phyloP scores from a whole-genome alignment of 768 basidiomycete species.

The Kwoniella sp. region DNA sequence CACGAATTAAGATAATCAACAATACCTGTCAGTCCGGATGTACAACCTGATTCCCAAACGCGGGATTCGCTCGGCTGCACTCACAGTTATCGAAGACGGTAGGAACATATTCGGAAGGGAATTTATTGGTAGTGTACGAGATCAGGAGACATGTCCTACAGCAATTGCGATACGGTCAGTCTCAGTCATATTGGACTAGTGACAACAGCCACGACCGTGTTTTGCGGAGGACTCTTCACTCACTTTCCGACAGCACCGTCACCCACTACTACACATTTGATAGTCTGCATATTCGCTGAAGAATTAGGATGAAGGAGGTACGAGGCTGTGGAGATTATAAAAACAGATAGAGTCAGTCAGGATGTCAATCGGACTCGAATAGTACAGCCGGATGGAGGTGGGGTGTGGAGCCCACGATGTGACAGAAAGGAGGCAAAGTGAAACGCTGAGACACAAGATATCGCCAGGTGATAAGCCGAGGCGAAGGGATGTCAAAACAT shows the following conservation, averaged over 20 bases:
- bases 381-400: not conserved
- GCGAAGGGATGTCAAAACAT: not conserved
- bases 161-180: not conserved
- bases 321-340: not conserved
- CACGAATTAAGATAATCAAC: not conserved
- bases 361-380: not conserved
- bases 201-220: not conserved
- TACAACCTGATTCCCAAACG: too few species aligned
- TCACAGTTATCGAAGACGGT: conserved; percentile 66
- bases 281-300: conserved; percentile 50
- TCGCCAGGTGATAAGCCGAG: not conserved
- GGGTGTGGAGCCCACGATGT: not conserved
- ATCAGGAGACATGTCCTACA: conserved; percentile 55
- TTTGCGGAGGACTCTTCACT: conserved; percentile 9
- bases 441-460: not conserved
- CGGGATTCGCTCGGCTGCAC: conserved; percentile 63
- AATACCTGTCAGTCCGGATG: not conserved
- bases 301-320: not conserved
- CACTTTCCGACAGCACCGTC: conserved; percentile 60
- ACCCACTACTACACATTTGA: conserved; percentile 58
- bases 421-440: not conserved
- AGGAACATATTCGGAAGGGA: conserved; percentile 85
- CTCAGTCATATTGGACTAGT: not conserved
- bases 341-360: not conserved
- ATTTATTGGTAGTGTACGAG: conserved; percentile 56